Conservation (phyloP, 2,329 filamentous ascomycete genomes). For the Nemania sp. region DNA sequence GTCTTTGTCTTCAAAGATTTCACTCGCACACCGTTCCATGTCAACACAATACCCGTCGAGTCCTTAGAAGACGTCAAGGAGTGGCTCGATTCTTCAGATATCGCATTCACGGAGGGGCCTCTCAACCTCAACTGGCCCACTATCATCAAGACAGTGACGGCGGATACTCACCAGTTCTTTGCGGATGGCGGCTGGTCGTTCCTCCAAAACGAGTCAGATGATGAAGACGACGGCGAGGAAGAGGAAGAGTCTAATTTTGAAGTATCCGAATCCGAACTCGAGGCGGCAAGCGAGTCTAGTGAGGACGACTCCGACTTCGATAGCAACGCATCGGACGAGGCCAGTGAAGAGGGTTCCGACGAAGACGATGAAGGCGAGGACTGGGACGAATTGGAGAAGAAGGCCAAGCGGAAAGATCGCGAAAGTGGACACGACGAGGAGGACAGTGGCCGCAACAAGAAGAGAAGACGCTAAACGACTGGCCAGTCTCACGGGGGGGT, state of each 20-base stretch:
- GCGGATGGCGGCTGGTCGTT: conserved; percentile 95
- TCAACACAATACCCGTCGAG: conserved; percentile 98
- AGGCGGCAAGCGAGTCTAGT: conserved; percentile 74
- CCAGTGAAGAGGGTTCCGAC: conserved; percentile 74
- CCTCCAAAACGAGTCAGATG: conserved; percentile 84
- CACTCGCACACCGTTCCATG: conserved; percentile 82
- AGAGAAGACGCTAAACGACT: conserved; percentile 55
- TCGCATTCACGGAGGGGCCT: conserved; percentile 90
- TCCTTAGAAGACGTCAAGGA: conserved; percentile 95
- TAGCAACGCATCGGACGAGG: conserved; percentile 82
- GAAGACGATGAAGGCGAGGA: conserved; percentile 79
- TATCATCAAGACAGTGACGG: conserved; percentile 98
- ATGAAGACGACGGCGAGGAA: conserved; percentile 78
- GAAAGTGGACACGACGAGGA: conserved; percentile 74
- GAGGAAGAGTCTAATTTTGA: conserved; percentile 94
- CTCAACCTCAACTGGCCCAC: conserved; percentile 98
- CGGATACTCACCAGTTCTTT: conserved; percentile 94
- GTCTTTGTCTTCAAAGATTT: conserved; percentile 99
- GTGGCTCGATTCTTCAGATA: conserved; percentile 94
- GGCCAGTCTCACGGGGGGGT: neutral
- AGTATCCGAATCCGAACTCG: conserved; percentile 83
- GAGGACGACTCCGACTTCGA: conserved; percentile 93
- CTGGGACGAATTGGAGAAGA: conserved; percentile 93
- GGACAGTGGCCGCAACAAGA: conserved; percentile 72
- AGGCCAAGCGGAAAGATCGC: conserved; percentile 83